Base-by-base conservation (phyloP, 1,139 yeast genomes). In the Taiozyma sp. region DNA sequence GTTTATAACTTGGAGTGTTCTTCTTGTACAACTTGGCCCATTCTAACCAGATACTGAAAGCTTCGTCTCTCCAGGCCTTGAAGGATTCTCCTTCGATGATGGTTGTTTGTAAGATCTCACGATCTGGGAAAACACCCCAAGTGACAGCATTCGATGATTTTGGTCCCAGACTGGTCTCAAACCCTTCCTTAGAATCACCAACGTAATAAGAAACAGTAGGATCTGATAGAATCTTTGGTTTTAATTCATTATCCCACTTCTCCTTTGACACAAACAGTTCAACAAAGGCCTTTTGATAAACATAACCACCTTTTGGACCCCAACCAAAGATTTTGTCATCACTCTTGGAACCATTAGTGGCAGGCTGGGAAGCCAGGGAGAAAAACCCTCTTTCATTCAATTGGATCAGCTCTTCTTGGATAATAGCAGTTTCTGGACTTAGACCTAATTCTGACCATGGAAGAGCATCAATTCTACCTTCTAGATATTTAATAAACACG, bases 91-190 rank as follows among this genome's bases (percentile, higher is more conserved):
- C 85, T 66, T 90, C 97, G 29, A 90, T 96, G 65, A 90, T 88
- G 1, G 97, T 90, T 40, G 97, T 96, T 70, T 90, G 96, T 59
- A 89, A 76, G 51, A 90, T 86, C 69, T 90, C 96, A 66, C 87
- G 86, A 47, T 96, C 96, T n/a, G 96, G 96, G 79, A 88, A 90
- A 40, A 88, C 90, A 58, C 97, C 98, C 99, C 99, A 93, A 0
- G 98, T 93, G 10, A 93, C 95, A 27, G 95, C 96, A 60, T 85
- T 83, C 5, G 85, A 75, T 22, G 78, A 73, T 16, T 70, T 72
- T 2, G 69, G 62, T 1, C 76, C 75, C 63, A 87, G 70, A 59
- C 87, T 87, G 4, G 92, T 79, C 34, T 74, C 71, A 56, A 89
- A 80, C n/a, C 70, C 64, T 1, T 85, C 85, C 3, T 69, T 57